Conservation (phyloP, 1,284 basidiomycete species). For the Fomitiporia mediterranea region DNA sequence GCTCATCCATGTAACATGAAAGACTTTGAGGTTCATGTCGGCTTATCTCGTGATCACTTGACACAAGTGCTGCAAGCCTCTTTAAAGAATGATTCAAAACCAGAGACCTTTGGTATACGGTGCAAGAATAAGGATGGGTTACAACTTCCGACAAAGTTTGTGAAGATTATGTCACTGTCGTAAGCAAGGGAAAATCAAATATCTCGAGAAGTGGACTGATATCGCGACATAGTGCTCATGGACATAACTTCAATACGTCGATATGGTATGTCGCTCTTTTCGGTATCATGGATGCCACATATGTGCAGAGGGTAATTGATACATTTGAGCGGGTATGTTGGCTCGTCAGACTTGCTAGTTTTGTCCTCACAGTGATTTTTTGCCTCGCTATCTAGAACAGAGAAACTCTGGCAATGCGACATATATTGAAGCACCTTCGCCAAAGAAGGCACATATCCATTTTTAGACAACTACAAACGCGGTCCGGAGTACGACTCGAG, state of each 20-base stretch:
- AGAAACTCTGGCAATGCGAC: constrained; percentile 59
- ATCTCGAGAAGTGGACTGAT: not conserved
- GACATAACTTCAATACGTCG: constrained; percentile 67
- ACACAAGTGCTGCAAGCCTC: constrained; percentile 54
- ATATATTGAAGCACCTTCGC: constrained; percentile 76
- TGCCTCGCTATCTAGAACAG: constrained; percentile 43
- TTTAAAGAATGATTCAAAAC: constrained; percentile 58
- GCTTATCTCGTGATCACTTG: constrained; percentile 58
- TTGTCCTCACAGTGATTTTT: constrained; percentile 12
- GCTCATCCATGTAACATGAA: constrained; percentile 77
- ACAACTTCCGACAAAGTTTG: constrained; percentile 55
- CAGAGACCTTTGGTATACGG: constrained; percentile 59
- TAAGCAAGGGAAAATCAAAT: constrained; percentile 34
- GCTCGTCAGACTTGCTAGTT: not conserved
- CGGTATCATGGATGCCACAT: constrained; percentile 50
- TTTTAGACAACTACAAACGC: constrained; percentile 55
- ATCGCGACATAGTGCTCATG: constrained; percentile 47
- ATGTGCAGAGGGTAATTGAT: constrained; percentile 47
- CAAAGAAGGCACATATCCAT: constrained; percentile 68
- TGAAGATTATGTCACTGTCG: constrained; percentile 73
- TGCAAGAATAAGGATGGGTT: constrained; percentile 52
- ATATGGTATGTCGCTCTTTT: constrained; percentile 67
- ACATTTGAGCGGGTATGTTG: constrained; percentile 56
- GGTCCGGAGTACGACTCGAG: constrained; percentile 57
- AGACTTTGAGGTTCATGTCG: constrained; percentile 68